Evolutionary conservation across 2,329 filamentous ascomycete genomes (phyloP), one percentile per base, ranked within the genome.

Genomic region (Coleophoma cylindrospora): DNA sequence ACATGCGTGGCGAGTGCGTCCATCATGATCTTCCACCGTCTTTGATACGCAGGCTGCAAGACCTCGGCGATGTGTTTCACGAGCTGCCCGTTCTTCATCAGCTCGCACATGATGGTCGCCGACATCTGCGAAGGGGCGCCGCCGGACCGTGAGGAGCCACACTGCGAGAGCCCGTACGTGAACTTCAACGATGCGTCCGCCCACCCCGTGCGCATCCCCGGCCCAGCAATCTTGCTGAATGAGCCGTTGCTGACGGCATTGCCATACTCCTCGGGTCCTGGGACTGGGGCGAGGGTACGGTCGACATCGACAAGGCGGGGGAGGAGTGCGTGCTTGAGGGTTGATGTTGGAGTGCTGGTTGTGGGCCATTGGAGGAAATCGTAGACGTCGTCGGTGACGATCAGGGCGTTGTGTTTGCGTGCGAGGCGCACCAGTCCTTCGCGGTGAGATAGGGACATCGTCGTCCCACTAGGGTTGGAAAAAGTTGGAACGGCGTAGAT

Each of bases 311-410:
- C 82, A 1, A 96, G 73, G 1, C 90, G 81, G 3, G 90, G 89
- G 9, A 91, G 46, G 19, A 61, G n/a, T 15, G 57, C 58, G 27
- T 4, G 36, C 15, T 2, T 47, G 41, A 22, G 27, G 48, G 7
- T 47, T 53, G 21, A 43, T 50, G 7, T 55, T 21, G n/a, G 43
- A 48, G 14, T 50, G 13, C 3, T 22, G 13, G 15, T 53, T 36
- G 41, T 70, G 4, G 81, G 78, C 89, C 91, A 96, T 64, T 91
- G 87, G 5, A 97, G 75, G 57, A 92, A 86, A 66, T 97, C 92
- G 65, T 99, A 99, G 10, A 97, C 91, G 66, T 99, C 94, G 69
- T 97, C 92, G 45, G 81, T 81, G 27, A 96, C 76, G 49, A 96
- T 69, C n/a, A 97, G 76, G 7, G 89, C 89, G 65, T 97, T 84